Conservation (phyloP, 768 basidiomycete genomes). For the Inosperma sp. region DNA sequence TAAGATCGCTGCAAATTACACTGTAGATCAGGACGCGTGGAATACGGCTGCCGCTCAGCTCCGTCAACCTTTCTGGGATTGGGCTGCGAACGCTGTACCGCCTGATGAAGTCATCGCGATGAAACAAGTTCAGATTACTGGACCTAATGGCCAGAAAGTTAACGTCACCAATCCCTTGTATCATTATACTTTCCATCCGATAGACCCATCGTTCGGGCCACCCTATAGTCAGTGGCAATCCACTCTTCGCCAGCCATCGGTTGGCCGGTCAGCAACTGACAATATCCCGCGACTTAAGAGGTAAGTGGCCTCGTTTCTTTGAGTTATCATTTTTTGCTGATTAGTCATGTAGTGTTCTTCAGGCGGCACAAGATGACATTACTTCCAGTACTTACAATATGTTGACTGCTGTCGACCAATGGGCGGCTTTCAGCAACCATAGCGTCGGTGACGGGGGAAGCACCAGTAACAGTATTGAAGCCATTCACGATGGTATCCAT, state of each 20-base stretch:
- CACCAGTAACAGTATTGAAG: constrained; percentile 44
- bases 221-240: constrained; percentile 25
- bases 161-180: constrained; percentile 32
- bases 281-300: constrained; percentile 24
- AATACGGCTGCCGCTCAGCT: constrained; percentile 30
- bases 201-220: constrained; percentile 24
- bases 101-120: constrained; percentile 33
- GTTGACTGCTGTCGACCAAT: constrained; percentile 34
- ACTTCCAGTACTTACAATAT: constrained; percentile 35
- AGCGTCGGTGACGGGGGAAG: constrained; percentile 34
- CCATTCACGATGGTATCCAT: constrained; percentile 47
- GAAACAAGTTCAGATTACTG: constrained; percentile 27
- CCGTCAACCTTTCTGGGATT: constrained; percentile 49
- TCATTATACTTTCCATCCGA: constrained; percentile 32
- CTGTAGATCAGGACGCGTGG: constrained; percentile 27
- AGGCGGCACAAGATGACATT: constrained; percentile 22
- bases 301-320: constrained; percentile 15
- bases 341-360: constrained; percentile 28
- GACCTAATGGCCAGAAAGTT: constrained; percentile 24
- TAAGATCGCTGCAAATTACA: constrained; percentile 39
- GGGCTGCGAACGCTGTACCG: constrained; percentile 38
- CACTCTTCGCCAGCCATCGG: constrained; percentile 29
- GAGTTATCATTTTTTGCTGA: background rate
- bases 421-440: constrained; percentile 47
- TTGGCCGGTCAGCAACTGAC: constrained; percentile 18